phyloP scores from a whole-genome alignment of 1,284 basidiomycete species.

The Cutaneotrichosporon spelunceum region DNA sequence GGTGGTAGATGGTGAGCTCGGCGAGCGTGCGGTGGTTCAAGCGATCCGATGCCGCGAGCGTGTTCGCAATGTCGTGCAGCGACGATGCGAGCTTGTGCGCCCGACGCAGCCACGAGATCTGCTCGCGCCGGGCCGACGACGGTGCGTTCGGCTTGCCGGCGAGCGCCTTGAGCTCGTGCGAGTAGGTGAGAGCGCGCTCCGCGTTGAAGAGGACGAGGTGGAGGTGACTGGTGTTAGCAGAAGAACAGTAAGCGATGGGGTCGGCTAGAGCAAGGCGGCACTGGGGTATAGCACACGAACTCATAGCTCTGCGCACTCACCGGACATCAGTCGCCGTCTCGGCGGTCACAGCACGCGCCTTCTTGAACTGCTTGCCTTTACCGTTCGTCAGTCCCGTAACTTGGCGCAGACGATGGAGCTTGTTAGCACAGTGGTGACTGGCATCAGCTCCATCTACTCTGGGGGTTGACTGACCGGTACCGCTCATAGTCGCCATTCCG shows the following conservation, averaged over 20 bases:
- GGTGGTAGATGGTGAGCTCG: constrained; percentile 52
- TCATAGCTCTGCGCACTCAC: constrained; percentile 56
- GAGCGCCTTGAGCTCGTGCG: constrained; percentile 67
- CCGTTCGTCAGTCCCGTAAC: constrained; percentile 81
- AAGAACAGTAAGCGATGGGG: neutral
- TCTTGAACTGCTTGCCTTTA: constrained; percentile 84
- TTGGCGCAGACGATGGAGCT: constrained; percentile 81
- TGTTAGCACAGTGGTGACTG: constrained; percentile 85
- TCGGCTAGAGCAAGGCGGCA: neutral
- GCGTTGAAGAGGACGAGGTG: constrained; percentile 82
- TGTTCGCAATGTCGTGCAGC: constrained; percentile 69
- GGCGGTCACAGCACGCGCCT: constrained; percentile 62
- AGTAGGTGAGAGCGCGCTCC: constrained; percentile 87
- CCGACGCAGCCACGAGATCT: constrained; percentile 66
- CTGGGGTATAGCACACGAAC: neutral
- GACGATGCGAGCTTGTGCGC: constrained; percentile 78
- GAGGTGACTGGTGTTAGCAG: constrained; percentile 51
- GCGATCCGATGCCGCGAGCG: constrained; percentile 51
- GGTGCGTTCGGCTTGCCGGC: constrained; percentile 30
- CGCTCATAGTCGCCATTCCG: constrained; percentile 82
- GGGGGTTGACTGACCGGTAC: constrained; percentile 61
- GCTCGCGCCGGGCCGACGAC: constrained; percentile 31
- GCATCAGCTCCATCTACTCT: neutral
- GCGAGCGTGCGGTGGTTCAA: constrained; percentile 39
- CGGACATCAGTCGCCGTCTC: constrained; percentile 70